These are phyloP conservation scores for Pontederia paniculata DNA, from an alignment of 176 grass and related monocot species.

Conservation along the genomic window DNA sequence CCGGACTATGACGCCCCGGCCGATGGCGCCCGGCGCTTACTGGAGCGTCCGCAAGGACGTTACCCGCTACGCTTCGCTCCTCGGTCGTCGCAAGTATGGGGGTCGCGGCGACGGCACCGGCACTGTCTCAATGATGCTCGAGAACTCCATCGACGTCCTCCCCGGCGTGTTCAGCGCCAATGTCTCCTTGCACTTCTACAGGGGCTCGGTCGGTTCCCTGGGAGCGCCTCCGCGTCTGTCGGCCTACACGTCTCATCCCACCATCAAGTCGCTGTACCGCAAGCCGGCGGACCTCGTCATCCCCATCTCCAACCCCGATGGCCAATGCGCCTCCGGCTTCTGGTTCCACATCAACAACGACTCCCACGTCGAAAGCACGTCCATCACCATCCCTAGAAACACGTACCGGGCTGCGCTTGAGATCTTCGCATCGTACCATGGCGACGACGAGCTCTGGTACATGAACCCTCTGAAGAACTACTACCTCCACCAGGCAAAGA, in stretches of 20 bases:
- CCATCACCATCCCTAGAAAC: neutral
- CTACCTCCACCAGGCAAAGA: neutral
- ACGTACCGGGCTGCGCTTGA: conserved; percentile 7
- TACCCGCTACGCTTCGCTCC: neutral
- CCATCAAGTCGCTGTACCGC: conserved; percentile 2
- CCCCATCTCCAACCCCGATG: neutral
- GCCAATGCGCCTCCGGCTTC: conserved; percentile 5
- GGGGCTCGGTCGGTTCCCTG: neutral
- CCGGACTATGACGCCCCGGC: neutral
- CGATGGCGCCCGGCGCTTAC: no score
- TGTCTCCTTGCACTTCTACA: conserved; percentile 12
- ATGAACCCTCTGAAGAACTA: neutral
- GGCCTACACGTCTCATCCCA: neutral
- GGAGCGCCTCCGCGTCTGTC: neutral
- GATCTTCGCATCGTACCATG: conserved; percentile 16
- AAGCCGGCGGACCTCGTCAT: conserved; percentile 12
- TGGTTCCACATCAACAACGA: conserved; percentile 13
- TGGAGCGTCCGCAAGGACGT: no score
- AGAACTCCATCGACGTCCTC: conserved; percentile 1
- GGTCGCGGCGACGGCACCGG: neutral
- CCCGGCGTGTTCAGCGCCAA: conserved; percentile 3
- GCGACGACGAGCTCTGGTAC: conserved; percentile 13
- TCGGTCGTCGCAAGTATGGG: neutral
- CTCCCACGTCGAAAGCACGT: neutral
- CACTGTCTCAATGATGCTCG: conserved; percentile 8